A percentile compares a stretch with the other conserved stretches of the same genome.
Conservation (phyloP, 805 yeast species). For the Cyberlindnera meyerae region DNA sequence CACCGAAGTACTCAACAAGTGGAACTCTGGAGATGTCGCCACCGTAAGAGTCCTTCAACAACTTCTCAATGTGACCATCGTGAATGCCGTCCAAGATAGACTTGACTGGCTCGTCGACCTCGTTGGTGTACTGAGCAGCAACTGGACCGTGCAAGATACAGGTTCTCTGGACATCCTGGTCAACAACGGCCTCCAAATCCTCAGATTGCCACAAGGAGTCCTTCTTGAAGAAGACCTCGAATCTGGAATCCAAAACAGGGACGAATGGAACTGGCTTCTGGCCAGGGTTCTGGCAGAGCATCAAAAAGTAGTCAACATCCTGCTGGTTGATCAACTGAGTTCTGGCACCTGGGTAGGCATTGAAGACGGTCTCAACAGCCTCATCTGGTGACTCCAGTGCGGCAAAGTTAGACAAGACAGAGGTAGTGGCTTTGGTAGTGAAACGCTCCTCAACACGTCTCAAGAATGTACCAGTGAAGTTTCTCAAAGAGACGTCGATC, state of each 20-base stretch:
- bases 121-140: conserved; percentile 86
- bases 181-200: conserved; percentile 93
- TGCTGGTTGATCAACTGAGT: conserved; percentile 88
- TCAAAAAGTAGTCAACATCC: conserved; percentile 90
- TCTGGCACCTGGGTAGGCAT: conserved; percentile 67
- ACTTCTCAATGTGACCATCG: conserved; percentile 75
- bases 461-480: conserved; percentile 79
- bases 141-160: conserved; percentile 99
- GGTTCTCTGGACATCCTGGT: conserved; percentile 95
- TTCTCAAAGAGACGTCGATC: conserved; percentile 84
- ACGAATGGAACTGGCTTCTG: conserved; percentile 99
- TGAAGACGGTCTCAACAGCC: conserved; percentile 55
- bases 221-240: conserved; percentile 95
- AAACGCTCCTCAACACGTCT: conserved; percentile 98
- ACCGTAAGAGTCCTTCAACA: conserved; percentile 63
- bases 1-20: conserved; percentile 84
- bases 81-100: conserved; percentile 85
- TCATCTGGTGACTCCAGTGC: conserved; percentile 65
- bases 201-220: conserved; percentile 99
- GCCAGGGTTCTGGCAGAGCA: conserved; percentile 70
- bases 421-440: conserved; percentile 48
- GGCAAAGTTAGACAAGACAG: conserved; percentile 69
- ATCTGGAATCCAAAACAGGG: conserved; percentile 90
- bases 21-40: conserved; percentile 75
- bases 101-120: conserved; percentile 89